Evolutionary conservation across 257 asterid genomes (phyloP), one percentile per base, ranked within the genome.

Genomic region (Nicotiana attenuata): DNA sequence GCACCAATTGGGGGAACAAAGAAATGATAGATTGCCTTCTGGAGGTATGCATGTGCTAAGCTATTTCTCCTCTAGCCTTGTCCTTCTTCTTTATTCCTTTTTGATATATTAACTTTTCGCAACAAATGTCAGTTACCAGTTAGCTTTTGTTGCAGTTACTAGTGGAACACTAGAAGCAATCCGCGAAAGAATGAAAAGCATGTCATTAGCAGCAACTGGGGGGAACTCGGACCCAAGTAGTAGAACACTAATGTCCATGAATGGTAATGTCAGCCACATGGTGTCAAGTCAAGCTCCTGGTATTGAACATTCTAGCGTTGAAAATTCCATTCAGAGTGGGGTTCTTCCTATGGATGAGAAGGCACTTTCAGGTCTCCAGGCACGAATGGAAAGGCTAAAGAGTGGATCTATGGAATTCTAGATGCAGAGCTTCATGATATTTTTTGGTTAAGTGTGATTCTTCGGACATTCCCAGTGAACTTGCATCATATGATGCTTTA

Each of bases 101-200:
- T 82, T 71, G 13, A 71, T 71, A 10, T 68, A 20, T 71, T 24
- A 65, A 8, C 15, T 29, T 24, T 80, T 11, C 50, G n/a, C 15
- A 20, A 20, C 15, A 71, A 88, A 76, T 57, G 60, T 65, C 61
- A 8, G 65, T 68, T 80, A n/a, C 41, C 45, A 31, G 53, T 19
- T 20, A 5, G 41, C 57, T 11, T 65, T 65, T 52, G 76, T 61
- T 96, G 91, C 98, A 96, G 99, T 96, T 68, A 69, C 93, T 31
- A 89, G 91, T 38, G 99, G 98, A 84, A 88, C 98, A 24, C 81
- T 96, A 81, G 99, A 96, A 84, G 98, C 98, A 10, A 96, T 96
- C 73, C 89, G 99, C 81, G 99, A 96, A 90, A 92, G 98, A 87
- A 96, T 96, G 99, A 96, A 91, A 90, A 94, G 98, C 92, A 96